A percentile compares a stretch with the other conserved stretches of the same genome.
These are phyloP conservation scores for Fusarium solani-melongenae DNA, from an alignment of 2,329 filamentous ascomycete species.

Conservation along the genomic window DNA sequence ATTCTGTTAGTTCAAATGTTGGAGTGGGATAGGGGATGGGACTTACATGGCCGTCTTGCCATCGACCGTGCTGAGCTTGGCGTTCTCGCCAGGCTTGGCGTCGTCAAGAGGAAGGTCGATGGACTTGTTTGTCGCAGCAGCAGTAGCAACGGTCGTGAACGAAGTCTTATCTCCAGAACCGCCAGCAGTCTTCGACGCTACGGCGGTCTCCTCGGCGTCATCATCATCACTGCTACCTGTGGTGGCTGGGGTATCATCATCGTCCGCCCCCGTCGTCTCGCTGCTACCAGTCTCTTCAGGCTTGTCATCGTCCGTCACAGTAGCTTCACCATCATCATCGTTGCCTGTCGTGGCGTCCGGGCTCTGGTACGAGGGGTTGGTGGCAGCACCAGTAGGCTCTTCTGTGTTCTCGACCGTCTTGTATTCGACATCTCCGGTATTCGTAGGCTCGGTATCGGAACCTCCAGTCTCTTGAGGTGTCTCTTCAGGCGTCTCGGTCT, in stretches of 20 bases:
- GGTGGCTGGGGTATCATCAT: neutral
- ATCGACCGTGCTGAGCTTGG: neutral
- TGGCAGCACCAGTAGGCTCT: neutral
- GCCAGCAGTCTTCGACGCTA: neutral
- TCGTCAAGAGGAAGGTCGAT: constrained; percentile 1
- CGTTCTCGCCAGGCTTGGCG: constrained; percentile 4
- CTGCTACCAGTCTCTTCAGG: neutral
- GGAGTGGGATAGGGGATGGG: neutral
- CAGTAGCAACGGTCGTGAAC: neutral
- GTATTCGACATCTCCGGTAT: neutral
- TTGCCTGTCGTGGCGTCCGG: neutral
- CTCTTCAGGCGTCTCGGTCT: neutral
- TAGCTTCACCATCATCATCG: neutral
- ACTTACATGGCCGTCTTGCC: constrained; percentile 19
- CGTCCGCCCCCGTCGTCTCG: neutral
- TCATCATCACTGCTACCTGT: neutral
- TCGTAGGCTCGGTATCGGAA: neutral
- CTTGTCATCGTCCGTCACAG: neutral
- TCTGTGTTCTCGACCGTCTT: neutral
- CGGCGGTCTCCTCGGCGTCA: neutral
- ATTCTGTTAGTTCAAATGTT: neutral
- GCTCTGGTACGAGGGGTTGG: neutral
- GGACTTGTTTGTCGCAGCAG: neutral
- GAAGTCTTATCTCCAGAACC: neutral
- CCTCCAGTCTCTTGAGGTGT: neutral